Conservation (phyloP, 495 filamentous ascomycete genomes). For the Penicillium longicatenatum region DNA sequence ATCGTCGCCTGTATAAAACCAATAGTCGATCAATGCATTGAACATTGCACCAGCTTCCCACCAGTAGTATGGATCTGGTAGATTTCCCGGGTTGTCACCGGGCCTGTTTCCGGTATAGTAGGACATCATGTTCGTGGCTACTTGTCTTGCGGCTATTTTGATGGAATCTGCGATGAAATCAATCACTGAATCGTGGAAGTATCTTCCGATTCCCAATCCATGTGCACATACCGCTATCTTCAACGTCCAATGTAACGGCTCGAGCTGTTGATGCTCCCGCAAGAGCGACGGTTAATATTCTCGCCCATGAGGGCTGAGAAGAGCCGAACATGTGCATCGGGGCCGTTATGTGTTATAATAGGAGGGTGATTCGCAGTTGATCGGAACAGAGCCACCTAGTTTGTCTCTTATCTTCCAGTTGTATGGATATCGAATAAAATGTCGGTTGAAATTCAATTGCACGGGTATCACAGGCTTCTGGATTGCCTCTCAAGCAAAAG, state of each 20-base stretch:
- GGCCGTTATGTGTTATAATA: neutral
- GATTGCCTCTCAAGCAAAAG: neutral
- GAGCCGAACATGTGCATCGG: constrained; percentile 17
- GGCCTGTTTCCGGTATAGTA: constrained; percentile 73
- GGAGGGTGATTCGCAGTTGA: neutral
- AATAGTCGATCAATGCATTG: constrained; percentile 78
- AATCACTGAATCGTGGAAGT: neutral
- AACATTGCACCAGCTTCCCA: constrained; percentile 82
- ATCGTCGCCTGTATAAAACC: constrained; percentile 74
- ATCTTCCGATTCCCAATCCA: neutral
- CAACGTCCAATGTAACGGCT: constrained; percentile 28
- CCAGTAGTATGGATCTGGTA: constrained; percentile 80
- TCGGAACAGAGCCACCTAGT: neutral
- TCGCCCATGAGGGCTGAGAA: constrained; percentile 22
- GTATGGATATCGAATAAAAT: neutral
- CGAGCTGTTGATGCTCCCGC: constrained; percentile 18
- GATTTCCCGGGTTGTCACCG: constrained; percentile 69
- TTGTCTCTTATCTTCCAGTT: neutral
- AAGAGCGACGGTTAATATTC: constrained; percentile 19
- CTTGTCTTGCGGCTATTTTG: constrained; percentile 43
- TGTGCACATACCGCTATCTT: constrained; percentile 21
- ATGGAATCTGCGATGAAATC: constrained; percentile 42
- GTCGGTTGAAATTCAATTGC: neutral
- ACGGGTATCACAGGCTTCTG: neutral
- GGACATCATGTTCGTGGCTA: constrained; percentile 51